Evolutionary conservation across 768 basidiomycete genomes (phyloP).

Genomic region (Grammothele lineata): DNA sequence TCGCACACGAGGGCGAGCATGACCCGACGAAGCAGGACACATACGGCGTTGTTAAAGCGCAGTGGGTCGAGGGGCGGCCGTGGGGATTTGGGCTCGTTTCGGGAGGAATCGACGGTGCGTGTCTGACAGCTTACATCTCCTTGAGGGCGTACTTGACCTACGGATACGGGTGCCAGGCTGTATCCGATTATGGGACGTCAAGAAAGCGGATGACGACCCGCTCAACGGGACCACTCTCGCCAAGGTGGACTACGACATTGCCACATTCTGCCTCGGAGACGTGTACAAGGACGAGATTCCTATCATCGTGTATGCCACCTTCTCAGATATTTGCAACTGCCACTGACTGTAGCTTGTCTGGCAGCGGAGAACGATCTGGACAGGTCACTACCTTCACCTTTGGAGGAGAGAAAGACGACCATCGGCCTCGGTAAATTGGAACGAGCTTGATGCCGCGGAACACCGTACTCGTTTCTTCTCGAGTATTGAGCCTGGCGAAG

Average conservation of each 20-base stretch:
- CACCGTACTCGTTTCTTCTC: too few relatives aligned
- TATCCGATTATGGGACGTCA: slow-evolving; percentile 63
- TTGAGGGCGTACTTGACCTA: not conserved
- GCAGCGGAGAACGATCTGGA: slow-evolving; percentile 14
- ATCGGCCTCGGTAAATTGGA: too few relatives aligned
- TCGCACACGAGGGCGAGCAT: slow-evolving; percentile 37
- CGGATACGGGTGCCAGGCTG: slow-evolving; percentile 43
- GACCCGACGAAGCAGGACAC: not conserved
- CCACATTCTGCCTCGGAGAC: slow-evolving; percentile 57
- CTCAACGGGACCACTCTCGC: slow-evolving; percentile 48
- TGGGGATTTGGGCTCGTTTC: slow-evolving; percentile 48
- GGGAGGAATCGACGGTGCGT: slow-evolving; percentile 61
- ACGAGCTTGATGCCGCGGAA: too few relatives aligned
- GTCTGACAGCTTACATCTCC: not conserved
- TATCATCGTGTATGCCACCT: slow-evolving; percentile 51
- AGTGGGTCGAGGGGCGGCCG: slow-evolving; percentile 46
- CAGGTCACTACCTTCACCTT: slow-evolving; percentile 11
- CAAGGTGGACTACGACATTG: slow-evolving; percentile 52
- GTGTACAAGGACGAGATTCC: slow-evolving; percentile 45
- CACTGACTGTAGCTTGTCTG: not conserved
- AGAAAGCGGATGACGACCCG: slow-evolving; percentile 32
- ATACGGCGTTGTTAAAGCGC: slow-evolving; percentile 48
- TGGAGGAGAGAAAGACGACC: not conserved
- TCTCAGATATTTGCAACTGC: not conserved
- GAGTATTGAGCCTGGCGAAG: too few relatives aligned